Conservation (phyloP, 1,284 basidiomycete genomes). For the Naganishia sp. region DNA sequence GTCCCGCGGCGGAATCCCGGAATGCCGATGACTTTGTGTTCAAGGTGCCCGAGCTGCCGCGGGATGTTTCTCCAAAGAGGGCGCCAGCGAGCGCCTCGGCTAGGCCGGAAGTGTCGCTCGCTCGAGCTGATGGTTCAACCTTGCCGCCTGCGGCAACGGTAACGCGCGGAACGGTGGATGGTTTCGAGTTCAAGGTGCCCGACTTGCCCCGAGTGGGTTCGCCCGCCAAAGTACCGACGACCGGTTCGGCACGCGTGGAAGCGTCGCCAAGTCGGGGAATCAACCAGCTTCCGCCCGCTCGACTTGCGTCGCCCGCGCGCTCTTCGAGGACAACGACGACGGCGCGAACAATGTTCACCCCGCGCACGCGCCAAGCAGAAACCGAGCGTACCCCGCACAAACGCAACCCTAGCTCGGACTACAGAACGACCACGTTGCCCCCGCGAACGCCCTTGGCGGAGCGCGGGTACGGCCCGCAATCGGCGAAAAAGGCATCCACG, state of each 20-base stretch:
- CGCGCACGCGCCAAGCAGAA: neutral
- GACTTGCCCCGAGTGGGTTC: neutral
- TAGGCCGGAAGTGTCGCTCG: too few relatives aligned
- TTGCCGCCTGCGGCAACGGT: neutral
- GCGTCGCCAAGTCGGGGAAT: too few relatives aligned
- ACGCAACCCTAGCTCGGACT: slow-evolving; percentile 2
- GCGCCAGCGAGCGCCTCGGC: neutral
- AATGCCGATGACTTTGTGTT: slow-evolving; percentile 2
- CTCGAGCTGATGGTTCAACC: neutral
- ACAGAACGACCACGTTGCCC: neutral
- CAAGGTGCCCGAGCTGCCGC: slow-evolving; percentile 18
- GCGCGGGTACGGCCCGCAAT: slow-evolving; percentile 21
- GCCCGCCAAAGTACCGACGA: neutral
- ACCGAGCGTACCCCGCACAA: neutral
- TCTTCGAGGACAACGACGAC: neutral
- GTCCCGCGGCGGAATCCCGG: neutral
- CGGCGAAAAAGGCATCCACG: slow-evolving; percentile 16
- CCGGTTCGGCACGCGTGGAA: too few relatives aligned
- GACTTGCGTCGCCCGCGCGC: neutral
- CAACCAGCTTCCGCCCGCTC: neutral
- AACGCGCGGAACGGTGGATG: neutral
- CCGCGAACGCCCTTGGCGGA: slow-evolving; percentile 19
- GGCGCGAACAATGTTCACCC: neutral
- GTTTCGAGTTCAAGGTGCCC: slow-evolving; percentile 19
- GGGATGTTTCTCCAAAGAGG: neutral